phyloP scores from a whole-genome alignment of 129 eudicot species.

The Flaveria trinervia region DNA sequence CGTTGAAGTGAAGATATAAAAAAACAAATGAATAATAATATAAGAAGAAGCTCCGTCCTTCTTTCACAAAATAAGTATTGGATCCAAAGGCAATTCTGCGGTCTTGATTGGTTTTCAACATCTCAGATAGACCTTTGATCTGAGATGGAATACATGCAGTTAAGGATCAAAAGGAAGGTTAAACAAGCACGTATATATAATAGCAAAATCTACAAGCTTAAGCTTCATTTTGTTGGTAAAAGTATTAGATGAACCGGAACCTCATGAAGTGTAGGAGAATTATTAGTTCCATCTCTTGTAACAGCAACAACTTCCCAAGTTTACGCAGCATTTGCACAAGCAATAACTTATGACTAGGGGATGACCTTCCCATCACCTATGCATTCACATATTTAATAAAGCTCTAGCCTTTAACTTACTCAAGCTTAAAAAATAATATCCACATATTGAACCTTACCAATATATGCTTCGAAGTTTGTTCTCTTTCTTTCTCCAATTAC shows the following conservation, averaged over 20 bases:
- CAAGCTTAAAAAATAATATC: neutral
- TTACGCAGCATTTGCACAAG: conserved; percentile 84
- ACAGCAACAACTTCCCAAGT: conserved; percentile 91
- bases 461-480: conserved; percentile 55
- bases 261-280: conserved; percentile 98
- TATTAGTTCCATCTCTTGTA: conserved; percentile 97
- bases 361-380: conserved; percentile 98
- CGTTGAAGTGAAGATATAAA: neutral
- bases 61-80: conserved; percentile 84
- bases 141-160: conserved; percentile 31
- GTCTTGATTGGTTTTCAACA: conserved; percentile 69
- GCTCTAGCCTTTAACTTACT: neutral
- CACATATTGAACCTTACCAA: conserved; percentile 46
- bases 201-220: neutral
- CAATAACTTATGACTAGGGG: conserved; percentile 90
- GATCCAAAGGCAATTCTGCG: conserved; percentile 71
- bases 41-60: conserved; percentile 76
- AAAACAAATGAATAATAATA: neutral
- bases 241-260: conserved; percentile 38
- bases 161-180: too few relatives aligned
- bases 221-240: conserved; percentile 9
- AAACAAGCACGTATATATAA: too few relatives aligned
- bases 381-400: conserved; percentile 1
- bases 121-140: conserved; percentile 64
- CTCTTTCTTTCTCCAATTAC: conserved; percentile 78